These are phyloP conservation scores for Russula vinacea DNA, from an alignment of 768 basidiomycete genomes.

Conservation along the genomic window DNA sequence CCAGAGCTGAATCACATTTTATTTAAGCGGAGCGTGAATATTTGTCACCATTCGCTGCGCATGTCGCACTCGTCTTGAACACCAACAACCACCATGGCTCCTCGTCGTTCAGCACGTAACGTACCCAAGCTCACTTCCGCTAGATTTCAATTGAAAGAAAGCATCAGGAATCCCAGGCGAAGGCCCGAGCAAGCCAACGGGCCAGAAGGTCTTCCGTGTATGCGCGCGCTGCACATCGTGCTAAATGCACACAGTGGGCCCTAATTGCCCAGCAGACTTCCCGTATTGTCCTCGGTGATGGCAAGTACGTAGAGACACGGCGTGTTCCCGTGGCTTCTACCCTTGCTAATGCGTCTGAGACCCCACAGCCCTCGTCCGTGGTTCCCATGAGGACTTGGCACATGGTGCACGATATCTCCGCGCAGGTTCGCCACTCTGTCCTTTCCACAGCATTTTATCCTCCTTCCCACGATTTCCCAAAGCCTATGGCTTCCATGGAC, in stretches of 20 bases:
- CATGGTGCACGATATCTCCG: slow-evolving; percentile 27
- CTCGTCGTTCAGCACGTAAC: slow-evolving; percentile 7
- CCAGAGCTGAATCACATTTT: not conserved
- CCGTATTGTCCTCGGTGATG: slow-evolving; percentile 25
- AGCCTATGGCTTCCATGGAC: not conserved
- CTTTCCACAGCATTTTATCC: slow-evolving; percentile 19
- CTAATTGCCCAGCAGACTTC: slow-evolving; percentile 28
- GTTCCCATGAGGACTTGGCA: slow-evolving; percentile 26
- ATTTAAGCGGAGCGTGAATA: slow-evolving; percentile 25
- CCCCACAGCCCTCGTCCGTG: slow-evolving; percentile 18
- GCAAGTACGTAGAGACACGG: slow-evolving; percentile 31
- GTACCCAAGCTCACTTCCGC: not conserved
- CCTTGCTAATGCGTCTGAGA: slow-evolving; percentile 25
- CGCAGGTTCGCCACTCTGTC: slow-evolving; percentile 22
- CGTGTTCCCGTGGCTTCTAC: slow-evolving; percentile 24
- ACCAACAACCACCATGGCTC: slow-evolving; percentile 17
- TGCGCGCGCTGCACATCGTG: slow-evolving; percentile 25
- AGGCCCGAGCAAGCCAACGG: slow-evolving; percentile 1
- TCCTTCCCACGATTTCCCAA: slow-evolving; percentile 9
- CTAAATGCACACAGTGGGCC: slow-evolving; percentile 26
- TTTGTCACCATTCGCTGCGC: not conserved
- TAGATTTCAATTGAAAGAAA: slow-evolving; percentile 5
- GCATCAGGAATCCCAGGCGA: not conserved
- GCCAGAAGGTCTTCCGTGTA: slow-evolving; percentile 13
- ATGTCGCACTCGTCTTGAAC: not conserved